Conservation (phyloP, 352 stramenopile species). For the Phytopythium chamaehyphon region DNA sequence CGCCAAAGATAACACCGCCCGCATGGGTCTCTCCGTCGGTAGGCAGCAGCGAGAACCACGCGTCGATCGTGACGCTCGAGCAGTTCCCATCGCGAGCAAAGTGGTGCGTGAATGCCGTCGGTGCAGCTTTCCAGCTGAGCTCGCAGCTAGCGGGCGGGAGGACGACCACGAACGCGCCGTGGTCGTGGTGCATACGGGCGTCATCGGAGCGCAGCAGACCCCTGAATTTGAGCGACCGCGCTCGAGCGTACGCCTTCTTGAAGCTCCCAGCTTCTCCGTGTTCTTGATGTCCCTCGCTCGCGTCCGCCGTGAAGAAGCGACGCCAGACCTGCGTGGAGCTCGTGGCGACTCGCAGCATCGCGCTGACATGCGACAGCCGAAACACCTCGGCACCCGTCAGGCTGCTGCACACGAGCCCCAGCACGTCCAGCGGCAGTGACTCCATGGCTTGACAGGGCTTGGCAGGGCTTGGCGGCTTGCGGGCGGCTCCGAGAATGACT, state of each 20-base stretch:
- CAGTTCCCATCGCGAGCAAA: constrained; percentile 12
- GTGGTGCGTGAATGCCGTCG: constrained; percentile 12
- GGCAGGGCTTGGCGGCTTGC: background rate
- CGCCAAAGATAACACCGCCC: constrained; percentile 36
- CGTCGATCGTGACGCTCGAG: constrained; percentile 28
- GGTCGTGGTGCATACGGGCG: constrained; percentile 2
- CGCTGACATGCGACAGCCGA: constrained; percentile 4
- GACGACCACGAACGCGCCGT: constrained; percentile 5
- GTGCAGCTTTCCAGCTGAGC: background rate
- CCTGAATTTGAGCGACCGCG: constrained; percentile 2
- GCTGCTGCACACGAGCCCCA: background rate
- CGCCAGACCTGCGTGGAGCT: background rate
- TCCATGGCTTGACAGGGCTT: background rate
- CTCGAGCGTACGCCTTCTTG: constrained; percentile 2
- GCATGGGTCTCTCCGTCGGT: constrained; percentile 5
- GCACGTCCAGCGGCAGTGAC: background rate
- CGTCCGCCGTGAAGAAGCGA: background rate
- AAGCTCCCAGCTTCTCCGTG: background rate
- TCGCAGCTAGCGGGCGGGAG: background rate
- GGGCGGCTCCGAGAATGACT: background rate
- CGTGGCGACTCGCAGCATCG: background rate
- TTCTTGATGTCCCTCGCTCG: background rate
- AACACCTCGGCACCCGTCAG: constrained; percentile 6
- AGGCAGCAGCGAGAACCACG: constrained; percentile 32
- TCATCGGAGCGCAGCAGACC: background rate